phyloP scores from a whole-genome alignment of 371 early-diverging fungal genomes.

The Rhizopus sp. region DNA sequence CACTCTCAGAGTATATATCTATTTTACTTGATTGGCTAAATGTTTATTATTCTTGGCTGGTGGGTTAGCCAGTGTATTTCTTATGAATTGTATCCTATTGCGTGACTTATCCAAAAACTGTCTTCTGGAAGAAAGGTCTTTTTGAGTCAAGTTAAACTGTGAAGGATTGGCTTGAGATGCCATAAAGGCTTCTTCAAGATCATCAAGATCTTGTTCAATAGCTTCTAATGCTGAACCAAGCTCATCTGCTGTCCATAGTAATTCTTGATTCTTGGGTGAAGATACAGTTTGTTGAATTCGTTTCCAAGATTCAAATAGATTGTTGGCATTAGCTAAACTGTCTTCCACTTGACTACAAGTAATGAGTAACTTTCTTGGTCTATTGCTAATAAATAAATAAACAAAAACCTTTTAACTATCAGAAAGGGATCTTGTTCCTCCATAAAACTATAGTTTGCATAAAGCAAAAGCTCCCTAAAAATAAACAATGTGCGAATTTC shows the following conservation, averaged over 20 bases:
- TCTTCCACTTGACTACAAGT: conserved; percentile 55
- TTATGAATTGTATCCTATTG: conserved; percentile 36
- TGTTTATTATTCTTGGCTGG: conserved; percentile 24
- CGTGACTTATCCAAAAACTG: conserved; percentile 52
- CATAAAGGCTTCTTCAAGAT: conserved; percentile 59
- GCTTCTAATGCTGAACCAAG: conserved; percentile 45
- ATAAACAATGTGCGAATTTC: too few relatives aligned
- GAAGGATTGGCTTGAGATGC: conserved; percentile 52
- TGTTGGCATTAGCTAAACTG: conserved; percentile 46
- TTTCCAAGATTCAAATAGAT: conserved; percentile 60
- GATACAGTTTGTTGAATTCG: conserved; percentile 65
- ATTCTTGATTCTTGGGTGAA: conserved; percentile 63
- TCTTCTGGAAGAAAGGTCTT: conserved; percentile 49
- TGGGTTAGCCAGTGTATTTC: conserved; percentile 46
- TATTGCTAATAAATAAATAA: not conserved
- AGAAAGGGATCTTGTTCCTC: conserved; percentile 20
- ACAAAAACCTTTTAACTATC: conserved; percentile 23
- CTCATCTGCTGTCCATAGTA: conserved; percentile 65
- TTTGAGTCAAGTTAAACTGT: conserved; percentile 50
- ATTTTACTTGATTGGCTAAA: conserved; percentile 14
- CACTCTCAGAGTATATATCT: not conserved
- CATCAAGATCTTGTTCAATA: conserved; percentile 61
- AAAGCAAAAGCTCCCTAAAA: too few relatives aligned
- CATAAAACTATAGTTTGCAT: too few relatives aligned
- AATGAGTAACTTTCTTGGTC: too few relatives aligned